phyloP scores from a whole-genome alignment of 169 alveolate genomes.

The Besnoitia besnoiti region DNA sequence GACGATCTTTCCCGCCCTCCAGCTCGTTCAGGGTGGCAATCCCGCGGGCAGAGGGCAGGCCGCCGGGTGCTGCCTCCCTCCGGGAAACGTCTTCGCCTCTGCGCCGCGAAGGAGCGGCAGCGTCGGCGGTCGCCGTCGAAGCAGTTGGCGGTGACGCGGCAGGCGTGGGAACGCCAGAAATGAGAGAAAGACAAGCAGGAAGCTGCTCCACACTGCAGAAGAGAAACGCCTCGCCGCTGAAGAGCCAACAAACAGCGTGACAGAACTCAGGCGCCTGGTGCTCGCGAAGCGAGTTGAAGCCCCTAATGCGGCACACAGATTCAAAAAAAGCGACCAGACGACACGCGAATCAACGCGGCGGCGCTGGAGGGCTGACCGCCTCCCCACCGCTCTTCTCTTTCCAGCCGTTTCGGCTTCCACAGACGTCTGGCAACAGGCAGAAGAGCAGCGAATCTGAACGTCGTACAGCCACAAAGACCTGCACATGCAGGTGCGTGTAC shows the following conservation, averaged over 20 bases:
- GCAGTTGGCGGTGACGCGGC: not conserved
- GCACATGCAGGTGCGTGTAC: no score
- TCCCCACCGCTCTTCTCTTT: no score
- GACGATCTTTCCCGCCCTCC: not conserved
- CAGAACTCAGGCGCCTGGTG: not conserved
- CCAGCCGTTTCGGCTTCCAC: no score
- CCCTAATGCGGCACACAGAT: no score
- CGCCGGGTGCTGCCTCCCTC: not conserved
- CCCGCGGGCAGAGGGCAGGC: not conserved
- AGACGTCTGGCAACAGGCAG: no score
- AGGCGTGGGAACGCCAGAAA: not conserved
- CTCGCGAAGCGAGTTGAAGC: no score
- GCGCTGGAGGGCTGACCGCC: no score
- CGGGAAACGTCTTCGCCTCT: not conserved
- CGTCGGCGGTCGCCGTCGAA: not conserved
- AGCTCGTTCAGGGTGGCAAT: no score
- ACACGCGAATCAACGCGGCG: no score
- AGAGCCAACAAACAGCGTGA: constrained; percentile 9
- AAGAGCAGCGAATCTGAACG: no score
- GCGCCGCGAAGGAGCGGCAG: not conserved
- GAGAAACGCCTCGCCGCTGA: constrained; percentile 66
- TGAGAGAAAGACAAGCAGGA: not conserved
- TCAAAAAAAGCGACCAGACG: no score
- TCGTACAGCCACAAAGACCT: no score
- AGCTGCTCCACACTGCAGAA: constrained; percentile 46